phyloP scores from a whole-genome alignment of 2,329 filamentous ascomycete species.

The Bretziella fagacearum region DNA sequence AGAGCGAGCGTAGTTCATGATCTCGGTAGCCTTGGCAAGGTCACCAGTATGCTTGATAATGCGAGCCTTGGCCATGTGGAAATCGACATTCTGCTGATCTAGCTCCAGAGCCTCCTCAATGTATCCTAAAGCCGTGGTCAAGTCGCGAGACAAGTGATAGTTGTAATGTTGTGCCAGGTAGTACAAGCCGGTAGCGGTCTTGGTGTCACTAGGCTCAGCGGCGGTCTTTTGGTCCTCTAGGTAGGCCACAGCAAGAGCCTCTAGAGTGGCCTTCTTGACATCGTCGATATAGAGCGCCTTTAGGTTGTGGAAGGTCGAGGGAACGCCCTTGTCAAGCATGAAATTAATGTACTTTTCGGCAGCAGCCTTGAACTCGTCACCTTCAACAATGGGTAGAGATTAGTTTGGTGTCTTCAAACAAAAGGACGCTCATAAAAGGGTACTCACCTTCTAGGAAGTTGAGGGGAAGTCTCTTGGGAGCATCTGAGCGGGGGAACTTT shows the following conservation, averaged over 20 bases:
- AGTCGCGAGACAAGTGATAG: conserved; percentile 71
- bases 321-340: conserved; percentile 83
- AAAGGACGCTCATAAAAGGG: neutral
- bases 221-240: conserved; percentile 33
- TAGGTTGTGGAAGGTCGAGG: conserved; percentile 90
- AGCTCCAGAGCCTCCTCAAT: conserved; percentile 71
- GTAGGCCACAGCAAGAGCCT: conserved; percentile 63
- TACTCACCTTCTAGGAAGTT: conserved; percentile 61
- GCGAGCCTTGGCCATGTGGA: conserved; percentile 85
- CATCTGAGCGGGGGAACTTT: conserved; percentile 70
- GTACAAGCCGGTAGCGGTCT: conserved; percentile 43
- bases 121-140: conserved; percentile 63
- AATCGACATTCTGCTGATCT: conserved; percentile 69
- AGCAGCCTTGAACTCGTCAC: conserved; percentile 62
- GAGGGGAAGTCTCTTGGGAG: conserved; percentile 68
- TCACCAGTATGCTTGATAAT: conserved; percentile 87
- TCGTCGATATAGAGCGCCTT: conserved; percentile 76
- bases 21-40: conserved; percentile 58
- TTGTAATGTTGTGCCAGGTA: conserved; percentile 97
- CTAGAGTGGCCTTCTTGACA: conserved; percentile 61
- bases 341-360: conserved; percentile 64
- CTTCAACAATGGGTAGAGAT: too few relatives aligned
- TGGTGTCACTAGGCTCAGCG: conserved; percentile 41
- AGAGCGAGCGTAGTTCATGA: conserved; percentile 73
- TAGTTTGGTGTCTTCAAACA: neutral